Evolutionary conservation across 352 stramenopile species (phyloP).

Genomic region (Globisporangium mamillatum): DNA sequence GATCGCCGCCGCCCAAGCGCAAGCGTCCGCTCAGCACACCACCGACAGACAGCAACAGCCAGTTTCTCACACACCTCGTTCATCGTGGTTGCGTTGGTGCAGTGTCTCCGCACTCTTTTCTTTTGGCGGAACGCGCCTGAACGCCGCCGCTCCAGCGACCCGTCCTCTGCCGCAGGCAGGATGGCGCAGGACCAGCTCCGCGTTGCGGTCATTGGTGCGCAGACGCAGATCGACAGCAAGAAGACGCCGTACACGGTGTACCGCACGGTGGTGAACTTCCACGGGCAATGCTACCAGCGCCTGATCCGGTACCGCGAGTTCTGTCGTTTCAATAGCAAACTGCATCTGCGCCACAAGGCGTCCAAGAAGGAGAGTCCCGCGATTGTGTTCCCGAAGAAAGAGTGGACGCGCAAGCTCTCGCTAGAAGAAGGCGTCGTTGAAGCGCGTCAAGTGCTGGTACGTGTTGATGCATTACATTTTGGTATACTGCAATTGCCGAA

Average conservation of each 20-base stretch:
- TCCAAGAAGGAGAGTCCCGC: conserved; percentile 12
- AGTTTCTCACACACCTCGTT: neutral
- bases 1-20: neutral
- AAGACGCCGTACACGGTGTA: conserved; percentile 64
- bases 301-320: conserved; percentile 74
- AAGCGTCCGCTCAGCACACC: neutral
- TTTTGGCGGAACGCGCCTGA: conserved; percentile 2
- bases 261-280: conserved; percentile 64
- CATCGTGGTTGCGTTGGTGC: conserved; percentile 6
- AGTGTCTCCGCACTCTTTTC: conserved; percentile 4
- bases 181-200: conserved; percentile 41
- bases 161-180: neutral
- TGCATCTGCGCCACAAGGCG: conserved; percentile 32
- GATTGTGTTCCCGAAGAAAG: conserved; percentile 47
- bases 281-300: conserved; percentile 63
- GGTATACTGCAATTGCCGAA: neutral
- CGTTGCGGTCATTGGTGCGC: conserved; percentile 63
- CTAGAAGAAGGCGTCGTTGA: conserved; percentile 59
- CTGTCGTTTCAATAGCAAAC: conserved; percentile 34
- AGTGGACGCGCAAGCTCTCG: conserved; percentile 50
- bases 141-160: neutral
- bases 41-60: neutral
- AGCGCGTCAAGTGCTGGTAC: conserved; percentile 61
- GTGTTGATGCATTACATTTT: conserved; percentile 6
- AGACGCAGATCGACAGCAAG: conserved; percentile 38